These are phyloP conservation scores for Lactifluus subvellereus DNA, from an alignment of 768 basidiomycete species.

Conservation along the genomic window DNA sequence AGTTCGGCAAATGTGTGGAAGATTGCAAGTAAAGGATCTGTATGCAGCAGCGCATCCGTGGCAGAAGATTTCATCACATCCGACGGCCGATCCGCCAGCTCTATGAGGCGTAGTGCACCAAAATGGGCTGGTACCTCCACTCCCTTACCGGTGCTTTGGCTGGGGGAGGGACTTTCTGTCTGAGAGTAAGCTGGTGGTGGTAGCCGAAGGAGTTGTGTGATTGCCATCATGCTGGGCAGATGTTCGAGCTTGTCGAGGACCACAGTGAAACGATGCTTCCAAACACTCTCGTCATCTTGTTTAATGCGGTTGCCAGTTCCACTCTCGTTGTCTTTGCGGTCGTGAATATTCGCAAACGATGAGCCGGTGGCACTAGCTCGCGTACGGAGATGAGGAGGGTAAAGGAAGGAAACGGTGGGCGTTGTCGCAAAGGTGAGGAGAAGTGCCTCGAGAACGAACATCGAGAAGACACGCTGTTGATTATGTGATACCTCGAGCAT, in stretches of 20 bases:
- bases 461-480: conserved; percentile 67
- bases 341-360: conserved; percentile 40
- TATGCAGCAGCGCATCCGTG: conserved; percentile 60
- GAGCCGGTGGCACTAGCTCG: conserved; percentile 44
- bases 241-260: conserved; percentile 90
- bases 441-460: conserved; percentile 88
- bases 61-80: conserved; percentile 61
- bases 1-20: conserved; percentile 75
- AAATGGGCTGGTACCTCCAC: background rate
- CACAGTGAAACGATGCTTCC: conserved; percentile 67
- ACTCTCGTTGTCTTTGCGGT: conserved; percentile 9
- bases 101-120: conserved; percentile 75
- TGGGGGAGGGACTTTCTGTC: conserved; percentile 1
- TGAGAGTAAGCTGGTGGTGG: conserved; percentile 21
- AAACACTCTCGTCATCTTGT: conserved; percentile 28
- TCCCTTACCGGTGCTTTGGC: background rate
- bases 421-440: conserved; percentile 83
- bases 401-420: conserved; percentile 59
- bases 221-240: conserved; percentile 81
- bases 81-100: conserved; percentile 62
- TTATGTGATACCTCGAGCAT: background rate
- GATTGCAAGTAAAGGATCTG: conserved; percentile 66
- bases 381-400: conserved; percentile 56
- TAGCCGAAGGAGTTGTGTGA: conserved; percentile 74
- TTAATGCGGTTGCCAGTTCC: background rate